A percentile compares a stretch with the other conserved stretches of the same genome.
Conservation (phyloP, 257 asterid genomes). For the Fraxinus pennsylvanica region DNA sequence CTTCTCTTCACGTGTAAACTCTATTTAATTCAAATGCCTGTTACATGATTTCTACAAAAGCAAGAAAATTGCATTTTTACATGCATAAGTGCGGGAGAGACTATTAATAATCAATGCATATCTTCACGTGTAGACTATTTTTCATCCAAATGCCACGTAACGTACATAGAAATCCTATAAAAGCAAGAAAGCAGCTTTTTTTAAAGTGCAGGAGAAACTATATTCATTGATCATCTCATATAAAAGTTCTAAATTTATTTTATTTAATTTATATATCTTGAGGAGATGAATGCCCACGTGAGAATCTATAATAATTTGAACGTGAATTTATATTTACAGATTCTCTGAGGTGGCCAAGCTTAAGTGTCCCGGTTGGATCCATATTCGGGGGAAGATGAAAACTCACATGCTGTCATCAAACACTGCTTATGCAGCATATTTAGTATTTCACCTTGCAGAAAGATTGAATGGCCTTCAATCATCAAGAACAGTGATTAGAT, state of each 20-base stretch:
- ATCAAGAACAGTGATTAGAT: slow-evolving; percentile 37
- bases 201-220: background rate
- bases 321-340: slow-evolving; percentile 31
- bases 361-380: slow-evolving; percentile 55
- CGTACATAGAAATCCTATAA: background rate
- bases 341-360: slow-evolving; percentile 70
- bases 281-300: background rate
- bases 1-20: background rate
- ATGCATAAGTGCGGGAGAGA: background rate
- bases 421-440: slow-evolving; percentile 50
- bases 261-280: background rate
- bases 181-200: background rate
- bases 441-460: slow-evolving; percentile 45
- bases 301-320: background rate
- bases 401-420: slow-evolving; percentile 39
- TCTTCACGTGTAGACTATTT: background rate
- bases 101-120: background rate
- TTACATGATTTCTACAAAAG: background rate
- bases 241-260: background rate
- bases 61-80: background rate
- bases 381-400: slow-evolving; percentile 50
- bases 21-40: background rate
- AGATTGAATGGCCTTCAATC: slow-evolving; percentile 46
- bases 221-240: background rate
- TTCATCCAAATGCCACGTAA: background rate